phyloP scores from a whole-genome alignment of 2,329 filamentous ascomycete species.

The Chaetomiaceae sp. region DNA sequence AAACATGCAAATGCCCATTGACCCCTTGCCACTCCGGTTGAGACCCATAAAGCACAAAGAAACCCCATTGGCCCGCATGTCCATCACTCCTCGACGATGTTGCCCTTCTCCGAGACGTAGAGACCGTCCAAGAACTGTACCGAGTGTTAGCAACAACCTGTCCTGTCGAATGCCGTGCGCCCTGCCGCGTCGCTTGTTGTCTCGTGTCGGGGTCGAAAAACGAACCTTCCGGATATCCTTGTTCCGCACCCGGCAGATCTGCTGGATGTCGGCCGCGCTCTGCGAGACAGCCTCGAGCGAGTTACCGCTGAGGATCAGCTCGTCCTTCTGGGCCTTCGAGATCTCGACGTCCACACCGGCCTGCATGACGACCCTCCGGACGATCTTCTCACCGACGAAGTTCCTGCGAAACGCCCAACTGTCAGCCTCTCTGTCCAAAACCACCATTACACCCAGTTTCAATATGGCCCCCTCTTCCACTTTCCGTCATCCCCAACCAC shows the following conservation, averaged over 20 bases:
- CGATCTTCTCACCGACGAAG: conserved; percentile 99
- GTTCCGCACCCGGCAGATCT: conserved; percentile 99
- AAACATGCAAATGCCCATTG: conserved; percentile 55
- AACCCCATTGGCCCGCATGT: conserved; percentile 32
- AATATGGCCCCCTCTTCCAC: background rate
- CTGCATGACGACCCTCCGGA: conserved; percentile 86
- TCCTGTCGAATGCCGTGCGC: background rate
- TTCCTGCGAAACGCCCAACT: conserved; percentile 55
- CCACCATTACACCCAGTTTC: background rate
- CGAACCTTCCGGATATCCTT: conserved; percentile 99
- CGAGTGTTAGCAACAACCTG: conserved; percentile 19
- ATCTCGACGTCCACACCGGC: conserved; percentile 84
- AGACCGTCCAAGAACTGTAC: conserved; percentile 96
- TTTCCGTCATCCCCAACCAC: conserved; percentile 6
- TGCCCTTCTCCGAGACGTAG: conserved; percentile 98
- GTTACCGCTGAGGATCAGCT: conserved; percentile 91
- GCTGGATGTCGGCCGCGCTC: conserved; percentile 98
- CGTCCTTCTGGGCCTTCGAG: conserved; percentile 94
- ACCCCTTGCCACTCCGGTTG: conserved; percentile 59
- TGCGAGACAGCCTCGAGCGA: conserved; percentile 96
- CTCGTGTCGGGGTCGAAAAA: conserved; percentile 4
- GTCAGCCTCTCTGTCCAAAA: conserved; percentile 28
- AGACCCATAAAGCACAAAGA: conserved; percentile 53
- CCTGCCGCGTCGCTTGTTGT: no score
- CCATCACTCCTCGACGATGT: conserved; percentile 71